Evolutionary conservation across 78 protist species (phyloP).

Genomic region (Cavenderia fasciculata): DNA sequence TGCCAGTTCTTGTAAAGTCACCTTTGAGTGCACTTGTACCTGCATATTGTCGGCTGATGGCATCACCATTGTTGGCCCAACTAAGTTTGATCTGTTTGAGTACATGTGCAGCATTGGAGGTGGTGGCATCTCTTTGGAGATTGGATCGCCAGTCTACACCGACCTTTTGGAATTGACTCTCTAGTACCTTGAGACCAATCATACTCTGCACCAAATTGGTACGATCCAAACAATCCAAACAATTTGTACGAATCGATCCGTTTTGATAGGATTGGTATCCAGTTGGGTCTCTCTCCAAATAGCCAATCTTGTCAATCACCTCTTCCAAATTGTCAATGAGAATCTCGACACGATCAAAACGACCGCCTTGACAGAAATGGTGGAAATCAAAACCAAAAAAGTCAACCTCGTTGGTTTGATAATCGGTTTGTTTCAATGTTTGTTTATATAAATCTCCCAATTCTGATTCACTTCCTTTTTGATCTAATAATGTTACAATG

Average conservation of each 20-base stretch:
- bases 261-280: conserved; percentile 56
- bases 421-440: background rate
- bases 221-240: conserved; percentile 96
- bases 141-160: background rate
- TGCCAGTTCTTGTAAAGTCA: conserved; percentile 90
- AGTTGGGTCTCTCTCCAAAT: conserved; percentile 1
- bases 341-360: conserved; percentile 63
- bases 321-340: conserved; percentile 18
- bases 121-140: background rate
- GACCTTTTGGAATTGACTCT: background rate
- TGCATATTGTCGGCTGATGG: conserved; percentile 80
- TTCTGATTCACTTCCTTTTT: conserved; percentile 75
- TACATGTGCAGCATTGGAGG: background rate
- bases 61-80: conserved; percentile 96
- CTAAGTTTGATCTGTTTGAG: conserved; percentile 29
- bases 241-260: conserved; percentile 92
- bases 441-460: conserved; percentile 52
- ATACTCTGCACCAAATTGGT: conserved; percentile 94
- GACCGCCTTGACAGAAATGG: conserved; percentile 66
- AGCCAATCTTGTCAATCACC: conserved; percentile 11
- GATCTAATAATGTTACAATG: conserved; percentile 66
- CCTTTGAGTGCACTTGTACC: conserved; percentile 91
- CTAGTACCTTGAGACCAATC: conserved; percentile 36
- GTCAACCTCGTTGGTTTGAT: background rate
- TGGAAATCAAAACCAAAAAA: conserved; percentile 53